These are phyloP conservation scores for Phascolomyces articulosus DNA, from an alignment of 371 early-diverging fungal genomes.

Conservation along the genomic window DNA sequence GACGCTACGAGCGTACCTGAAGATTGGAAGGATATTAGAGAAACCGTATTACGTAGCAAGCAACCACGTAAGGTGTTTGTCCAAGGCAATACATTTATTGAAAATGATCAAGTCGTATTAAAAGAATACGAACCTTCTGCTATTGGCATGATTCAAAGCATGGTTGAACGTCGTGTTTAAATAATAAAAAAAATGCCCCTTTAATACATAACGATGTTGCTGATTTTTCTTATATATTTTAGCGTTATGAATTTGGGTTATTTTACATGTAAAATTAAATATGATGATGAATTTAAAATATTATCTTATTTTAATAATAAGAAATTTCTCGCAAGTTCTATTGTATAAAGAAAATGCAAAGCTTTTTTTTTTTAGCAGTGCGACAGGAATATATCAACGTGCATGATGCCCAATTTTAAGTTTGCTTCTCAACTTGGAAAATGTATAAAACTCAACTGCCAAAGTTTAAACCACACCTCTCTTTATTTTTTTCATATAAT, in stretches of 20 bases:
- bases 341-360: too few species aligned
- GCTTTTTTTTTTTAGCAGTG: too few species aligned
- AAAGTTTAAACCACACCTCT: too few species aligned
- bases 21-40: conserved; percentile 48
- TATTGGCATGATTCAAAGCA: conserved; percentile 62
- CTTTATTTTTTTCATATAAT: background rate
- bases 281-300: too few species aligned
- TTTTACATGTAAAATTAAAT: too few species aligned
- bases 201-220: background rate
- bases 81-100: conserved; percentile 54
- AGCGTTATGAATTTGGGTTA: too few species aligned
- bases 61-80: conserved; percentile 63
- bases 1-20: conserved; percentile 59
- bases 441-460: too few species aligned
- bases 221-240: background rate
- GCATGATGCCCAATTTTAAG: too few species aligned
- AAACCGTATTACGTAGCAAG: conserved; percentile 55
- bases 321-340: too few species aligned
- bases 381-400: too few species aligned
- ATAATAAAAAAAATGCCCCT: background rate
- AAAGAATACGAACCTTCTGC: conserved; percentile 61
- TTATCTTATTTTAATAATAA: too few species aligned
- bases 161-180: conserved; percentile 55
- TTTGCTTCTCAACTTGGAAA: too few species aligned
- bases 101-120: conserved; percentile 42